phyloP scores from a whole-genome alignment of 352 stramenopile species.

The Pythium myriotylum region DNA sequence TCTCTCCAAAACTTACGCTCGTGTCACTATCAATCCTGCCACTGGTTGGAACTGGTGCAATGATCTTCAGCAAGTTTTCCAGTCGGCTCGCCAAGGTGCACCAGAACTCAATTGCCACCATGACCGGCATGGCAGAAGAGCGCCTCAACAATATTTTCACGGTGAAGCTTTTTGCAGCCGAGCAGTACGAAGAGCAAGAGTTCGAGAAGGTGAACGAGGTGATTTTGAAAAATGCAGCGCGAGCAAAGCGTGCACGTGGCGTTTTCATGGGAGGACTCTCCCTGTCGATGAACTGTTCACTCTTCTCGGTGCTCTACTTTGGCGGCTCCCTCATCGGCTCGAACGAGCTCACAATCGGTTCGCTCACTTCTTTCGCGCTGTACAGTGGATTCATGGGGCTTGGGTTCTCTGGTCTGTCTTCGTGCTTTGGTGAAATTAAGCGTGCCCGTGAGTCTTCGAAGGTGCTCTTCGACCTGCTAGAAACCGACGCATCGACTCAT shows the following conservation, averaged over 20 bases:
- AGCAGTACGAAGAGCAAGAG: constrained; percentile 61
- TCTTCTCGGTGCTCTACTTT: constrained; percentile 91
- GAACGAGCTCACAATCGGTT: constrained; percentile 88
- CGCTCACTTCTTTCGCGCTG: constrained; percentile 89
- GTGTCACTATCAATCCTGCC: constrained; percentile 87
- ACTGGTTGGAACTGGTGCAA: constrained; percentile 72
- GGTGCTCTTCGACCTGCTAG: constrained; percentile 71
- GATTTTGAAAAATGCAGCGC: constrained; percentile 70
- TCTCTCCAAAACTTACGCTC: constrained; percentile 89
- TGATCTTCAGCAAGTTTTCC: constrained; percentile 86
- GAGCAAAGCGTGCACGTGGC: constrained; percentile 78
- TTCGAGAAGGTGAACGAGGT: constrained; percentile 72
- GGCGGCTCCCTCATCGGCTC: constrained; percentile 84
- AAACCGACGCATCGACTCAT: constrained; percentile 34
- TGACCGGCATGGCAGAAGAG: constrained; percentile 86
- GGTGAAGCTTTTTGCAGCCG: constrained; percentile 87
- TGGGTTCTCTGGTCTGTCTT: constrained; percentile 87
- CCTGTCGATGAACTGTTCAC: constrained; percentile 87
- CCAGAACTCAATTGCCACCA: constrained; percentile 73
- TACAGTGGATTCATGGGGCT: constrained; percentile 92
- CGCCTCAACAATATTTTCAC: constrained; percentile 89
- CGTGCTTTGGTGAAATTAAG: constrained; percentile 78
- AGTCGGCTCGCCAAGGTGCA: constrained; percentile 76
- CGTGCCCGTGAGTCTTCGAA: constrained; percentile 74
- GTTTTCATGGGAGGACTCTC: constrained; percentile 91